These are phyloP conservation scores for Cercophora scortea DNA, from an alignment of 495 filamentous ascomycete genomes.

Conservation along the genomic window DNA sequence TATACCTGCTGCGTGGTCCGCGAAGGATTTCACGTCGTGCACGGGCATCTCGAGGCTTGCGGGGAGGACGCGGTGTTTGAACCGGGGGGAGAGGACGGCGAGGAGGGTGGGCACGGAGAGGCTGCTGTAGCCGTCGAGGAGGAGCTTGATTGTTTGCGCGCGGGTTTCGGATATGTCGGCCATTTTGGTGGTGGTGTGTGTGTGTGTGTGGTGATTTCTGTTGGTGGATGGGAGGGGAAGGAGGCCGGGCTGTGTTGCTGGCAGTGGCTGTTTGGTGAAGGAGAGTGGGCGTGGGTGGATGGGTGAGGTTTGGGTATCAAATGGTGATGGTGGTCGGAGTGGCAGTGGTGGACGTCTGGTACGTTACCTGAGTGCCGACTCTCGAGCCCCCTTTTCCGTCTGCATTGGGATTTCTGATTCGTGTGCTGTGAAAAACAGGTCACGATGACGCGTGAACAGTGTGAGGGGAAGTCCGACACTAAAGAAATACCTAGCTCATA, in stretches of 20 bases:
- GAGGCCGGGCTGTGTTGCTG: no score
- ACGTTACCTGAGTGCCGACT: no score
- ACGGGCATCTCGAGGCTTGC: constrained; percentile 25
- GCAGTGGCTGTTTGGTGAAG: background rate
- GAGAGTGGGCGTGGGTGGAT: background rate
- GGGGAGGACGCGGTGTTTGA: constrained; percentile 30
- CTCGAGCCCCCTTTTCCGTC: no score
- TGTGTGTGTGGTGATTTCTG: background rate
- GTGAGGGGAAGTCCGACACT: no score
- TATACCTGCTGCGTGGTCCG: constrained; percentile 24
- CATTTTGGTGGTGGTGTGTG: background rate
- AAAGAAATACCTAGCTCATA: no score
- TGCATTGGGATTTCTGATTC: no score
- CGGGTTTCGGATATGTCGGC: constrained; percentile 3
- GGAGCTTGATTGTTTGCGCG: constrained; percentile 18
- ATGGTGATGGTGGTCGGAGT: no score
- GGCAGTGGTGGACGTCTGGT: no score
- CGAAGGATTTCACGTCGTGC: constrained; percentile 25
- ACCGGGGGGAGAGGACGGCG: constrained; percentile 19
- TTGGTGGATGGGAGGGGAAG: background rate
- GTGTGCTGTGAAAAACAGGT: no score
- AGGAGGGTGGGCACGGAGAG: constrained; percentile 26
- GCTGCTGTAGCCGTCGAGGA: constrained; percentile 28
- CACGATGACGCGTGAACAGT: no score
- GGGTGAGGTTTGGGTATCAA: no score